These are phyloP conservation scores for Polyporus tsugae DNA, from an alignment of 1,284 basidiomycete genomes.

Conservation along the genomic window DNA sequence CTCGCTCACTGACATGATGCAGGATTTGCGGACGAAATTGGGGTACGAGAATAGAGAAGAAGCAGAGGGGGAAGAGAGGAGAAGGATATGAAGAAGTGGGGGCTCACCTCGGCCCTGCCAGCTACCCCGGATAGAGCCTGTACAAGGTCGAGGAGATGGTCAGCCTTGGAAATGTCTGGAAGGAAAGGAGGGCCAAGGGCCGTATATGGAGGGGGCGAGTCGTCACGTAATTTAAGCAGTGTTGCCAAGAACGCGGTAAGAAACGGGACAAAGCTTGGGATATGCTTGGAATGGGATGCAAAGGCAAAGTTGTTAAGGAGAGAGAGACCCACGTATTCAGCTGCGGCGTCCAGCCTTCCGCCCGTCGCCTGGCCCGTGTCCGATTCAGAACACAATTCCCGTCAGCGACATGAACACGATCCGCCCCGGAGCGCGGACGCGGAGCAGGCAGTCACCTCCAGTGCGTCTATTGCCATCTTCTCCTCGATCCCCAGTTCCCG, in stretches of 20 bases:
- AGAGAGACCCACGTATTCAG: conserved; percentile 28
- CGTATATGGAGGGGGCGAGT: background rate
- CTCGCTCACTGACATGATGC: conserved; percentile 37
- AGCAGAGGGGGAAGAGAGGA: background rate
- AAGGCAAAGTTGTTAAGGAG: background rate
- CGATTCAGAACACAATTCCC: conserved; percentile 5
- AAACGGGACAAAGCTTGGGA: background rate
- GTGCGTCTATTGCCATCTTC: conserved; percentile 21
- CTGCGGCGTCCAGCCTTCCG: conserved; percentile 24
- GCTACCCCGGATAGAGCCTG: conserved; percentile 39
- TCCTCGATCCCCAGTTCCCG: conserved; percentile 77
- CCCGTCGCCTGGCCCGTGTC: conserved; percentile 21
- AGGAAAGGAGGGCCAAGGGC: conserved; percentile 1
- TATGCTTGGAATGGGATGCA: background rate
- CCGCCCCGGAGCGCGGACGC: conserved; percentile 7
- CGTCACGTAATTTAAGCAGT: conserved; percentile 26
- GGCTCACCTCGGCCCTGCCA: conserved; percentile 44
- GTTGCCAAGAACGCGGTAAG: conserved; percentile 29
- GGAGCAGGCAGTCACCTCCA: conserved; percentile 26
- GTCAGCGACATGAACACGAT: conserved; percentile 6
- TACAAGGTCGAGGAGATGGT: conserved; percentile 29
- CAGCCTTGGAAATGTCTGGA: conserved; percentile 7
- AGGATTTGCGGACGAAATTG: conserved; percentile 6
- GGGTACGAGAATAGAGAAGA: conserved; percentile 16
- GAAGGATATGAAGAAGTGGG: conserved; percentile 15